These are phyloP conservation scores for Aechmea fasciata DNA, from an alignment of 176 grass and related monocot genomes.

Conservation along the genomic window DNA sequence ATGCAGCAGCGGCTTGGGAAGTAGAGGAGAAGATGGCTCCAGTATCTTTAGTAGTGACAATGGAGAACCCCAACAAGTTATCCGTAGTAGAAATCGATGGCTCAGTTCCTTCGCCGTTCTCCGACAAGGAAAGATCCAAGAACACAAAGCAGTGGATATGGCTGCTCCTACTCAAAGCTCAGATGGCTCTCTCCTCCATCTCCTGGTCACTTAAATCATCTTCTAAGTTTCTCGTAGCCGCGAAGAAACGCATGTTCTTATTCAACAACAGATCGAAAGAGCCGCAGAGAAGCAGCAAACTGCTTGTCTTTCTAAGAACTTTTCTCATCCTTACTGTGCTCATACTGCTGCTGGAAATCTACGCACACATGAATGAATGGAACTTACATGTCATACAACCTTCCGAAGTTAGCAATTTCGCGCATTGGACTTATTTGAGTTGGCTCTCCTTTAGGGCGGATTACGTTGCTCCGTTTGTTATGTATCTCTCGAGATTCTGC, in stretches of 20 bases:
- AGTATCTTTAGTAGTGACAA: constrained; percentile 9
- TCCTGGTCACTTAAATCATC: not conserved
- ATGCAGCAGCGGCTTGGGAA: not conserved
- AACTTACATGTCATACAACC: not conserved
- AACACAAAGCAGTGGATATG: constrained; percentile 11
- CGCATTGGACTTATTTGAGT: not conserved
- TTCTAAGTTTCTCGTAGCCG: not conserved
- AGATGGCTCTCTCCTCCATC: constrained; percentile 1
- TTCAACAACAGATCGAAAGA: not conserved
- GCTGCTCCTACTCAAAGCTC: constrained; percentile 2
- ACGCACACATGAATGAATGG: constrained; percentile 14
- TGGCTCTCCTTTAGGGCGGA: constrained; percentile 9
- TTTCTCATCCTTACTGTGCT: constrained; percentile 1
- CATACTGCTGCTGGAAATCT: constrained; percentile 1
- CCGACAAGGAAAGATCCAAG: constrained; percentile 6
- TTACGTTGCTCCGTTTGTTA: not conserved
- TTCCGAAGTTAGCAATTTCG: not conserved
- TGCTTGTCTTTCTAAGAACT: not conserved
- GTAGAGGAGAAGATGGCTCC: not conserved
- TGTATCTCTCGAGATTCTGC: not conserved
- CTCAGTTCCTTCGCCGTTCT: not conserved
- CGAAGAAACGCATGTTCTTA: not conserved
- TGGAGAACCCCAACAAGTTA: constrained; percentile 17
- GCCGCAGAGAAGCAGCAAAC: not conserved
- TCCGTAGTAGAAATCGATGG: constrained; percentile 5